A percentile compares a stretch with the other conserved stretches of the same genome.
Evolutionary conservation across 345 rosid species (phyloP).

Genomic region (Brassica rapa): DNA sequence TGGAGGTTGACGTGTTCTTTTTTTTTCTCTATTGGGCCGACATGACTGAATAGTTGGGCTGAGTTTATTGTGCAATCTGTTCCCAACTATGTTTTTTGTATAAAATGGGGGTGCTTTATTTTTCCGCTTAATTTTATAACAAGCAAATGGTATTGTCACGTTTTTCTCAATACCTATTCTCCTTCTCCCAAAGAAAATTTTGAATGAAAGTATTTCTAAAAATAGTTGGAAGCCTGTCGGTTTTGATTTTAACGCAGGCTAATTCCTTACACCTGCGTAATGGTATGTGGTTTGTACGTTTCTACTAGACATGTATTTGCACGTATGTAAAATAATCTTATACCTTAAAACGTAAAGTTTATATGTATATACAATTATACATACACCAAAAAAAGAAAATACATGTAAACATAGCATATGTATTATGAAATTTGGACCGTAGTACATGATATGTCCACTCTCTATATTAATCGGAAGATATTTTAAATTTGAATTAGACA

Average conservation of each 20-base stretch:
- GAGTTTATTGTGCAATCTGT: background rate
- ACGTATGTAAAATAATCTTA: background rate
- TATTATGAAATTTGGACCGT: too few species aligned
- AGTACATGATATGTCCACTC: too few species aligned
- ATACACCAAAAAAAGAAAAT: too few species aligned
- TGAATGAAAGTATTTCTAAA: background rate
- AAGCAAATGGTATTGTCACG: background rate
- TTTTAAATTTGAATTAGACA: too few species aligned
- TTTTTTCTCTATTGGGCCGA: constrained; percentile 29
- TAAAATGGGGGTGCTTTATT: too few species aligned
- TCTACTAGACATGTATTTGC: background rate
- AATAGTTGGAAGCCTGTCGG: background rate
- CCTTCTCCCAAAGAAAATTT: background rate
- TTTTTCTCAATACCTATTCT: background rate
- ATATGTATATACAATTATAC: too few species aligned
- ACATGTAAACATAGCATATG: too few species aligned
- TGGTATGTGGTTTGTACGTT: background rate
- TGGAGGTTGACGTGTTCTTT: background rate
- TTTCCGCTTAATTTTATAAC: background rate
- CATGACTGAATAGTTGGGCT: constrained; percentile 25
- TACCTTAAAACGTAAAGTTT: background rate
- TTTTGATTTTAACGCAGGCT: background rate
- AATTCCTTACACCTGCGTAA: constrained; percentile 3
- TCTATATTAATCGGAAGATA: too few species aligned
- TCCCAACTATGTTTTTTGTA: background rate